Evolutionary conservation across 441 rosid species (phyloP).

Genomic region (Euphorbia corollata): DNA sequence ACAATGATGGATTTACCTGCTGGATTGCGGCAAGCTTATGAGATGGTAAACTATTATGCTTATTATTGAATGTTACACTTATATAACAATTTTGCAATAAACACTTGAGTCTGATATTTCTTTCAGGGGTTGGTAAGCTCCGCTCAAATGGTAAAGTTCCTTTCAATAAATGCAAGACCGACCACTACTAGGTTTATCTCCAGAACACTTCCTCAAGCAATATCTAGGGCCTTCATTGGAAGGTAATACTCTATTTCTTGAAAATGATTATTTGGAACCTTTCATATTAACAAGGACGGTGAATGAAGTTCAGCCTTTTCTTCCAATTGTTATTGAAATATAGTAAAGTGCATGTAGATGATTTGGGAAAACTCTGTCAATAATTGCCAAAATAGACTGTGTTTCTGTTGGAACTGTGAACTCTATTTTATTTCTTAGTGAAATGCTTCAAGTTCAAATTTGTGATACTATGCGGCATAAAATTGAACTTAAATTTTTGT

Average conservation of each 20-base stretch:
- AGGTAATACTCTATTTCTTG: constrained; percentile 41
- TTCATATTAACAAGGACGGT: background rate
- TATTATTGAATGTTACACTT: constrained; percentile 3
- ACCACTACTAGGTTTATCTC: constrained; percentile 72
- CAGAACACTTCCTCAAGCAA: constrained; percentile 73
- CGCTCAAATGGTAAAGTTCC: constrained; percentile 84
- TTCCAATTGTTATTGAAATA: background rate
- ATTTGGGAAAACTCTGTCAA: too few relatives aligned
- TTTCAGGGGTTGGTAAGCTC: constrained; percentile 94
- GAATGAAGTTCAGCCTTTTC: background rate
- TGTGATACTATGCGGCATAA: background rate
- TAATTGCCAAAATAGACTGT: background rate
- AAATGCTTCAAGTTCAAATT: background rate
- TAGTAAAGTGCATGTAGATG: background rate
- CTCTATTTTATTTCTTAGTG: background rate
- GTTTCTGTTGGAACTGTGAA: background rate
- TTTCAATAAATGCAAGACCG: constrained; percentile 89
- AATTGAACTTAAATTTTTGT: background rate
- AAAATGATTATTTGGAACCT: background rate
- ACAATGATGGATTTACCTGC: constrained; percentile 95
- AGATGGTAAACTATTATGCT: constrained; percentile 53
- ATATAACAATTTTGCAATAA: background rate
- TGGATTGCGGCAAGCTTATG: constrained; percentile 93
- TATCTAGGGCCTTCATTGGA: constrained; percentile 90
- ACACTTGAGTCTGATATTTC: constrained; percentile 25